phyloP scores from a whole-genome alignment of 495 filamentous ascomycete species.

The Pseudotulostoma volvatum region DNA sequence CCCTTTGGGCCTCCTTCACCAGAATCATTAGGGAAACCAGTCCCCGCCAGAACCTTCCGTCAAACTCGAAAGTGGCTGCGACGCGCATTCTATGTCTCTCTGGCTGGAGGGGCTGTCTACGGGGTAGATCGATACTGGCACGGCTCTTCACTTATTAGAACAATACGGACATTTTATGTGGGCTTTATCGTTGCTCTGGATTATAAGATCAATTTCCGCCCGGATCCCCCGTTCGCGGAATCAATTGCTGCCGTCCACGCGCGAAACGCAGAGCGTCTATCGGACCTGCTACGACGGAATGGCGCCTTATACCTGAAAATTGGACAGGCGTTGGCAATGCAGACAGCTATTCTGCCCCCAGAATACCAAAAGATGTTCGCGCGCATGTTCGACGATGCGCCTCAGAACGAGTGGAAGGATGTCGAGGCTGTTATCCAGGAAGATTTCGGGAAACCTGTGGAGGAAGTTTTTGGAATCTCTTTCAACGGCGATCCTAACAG shows the following conservation, averaged over 20 bases:
- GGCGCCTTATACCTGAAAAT: constrained; percentile 95
- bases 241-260: constrained; percentile 58
- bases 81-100: constrained; percentile 47
- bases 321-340: constrained; percentile 96
- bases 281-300: constrained; percentile 62
- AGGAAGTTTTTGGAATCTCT: constrained; percentile 80
- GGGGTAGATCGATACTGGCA: constrained; percentile 55
- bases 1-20: constrained; percentile 72
- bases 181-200: constrained; percentile 74
- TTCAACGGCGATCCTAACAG: constrained; percentile 48
- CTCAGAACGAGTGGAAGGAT: constrained; percentile 83
- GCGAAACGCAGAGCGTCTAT: constrained; percentile 68
- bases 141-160: constrained; percentile 61
- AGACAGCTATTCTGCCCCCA: constrained; percentile 78
- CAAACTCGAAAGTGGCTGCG: constrained; percentile 60
- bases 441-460: constrained; percentile 67
- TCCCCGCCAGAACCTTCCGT: constrained; percentile 43
- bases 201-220: constrained; percentile 92
- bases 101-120: constrained; percentile 42
- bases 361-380: constrained; percentile 93
- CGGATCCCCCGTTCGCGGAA: constrained; percentile 49
- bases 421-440: constrained; percentile 73
- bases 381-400: constrained; percentile 94
- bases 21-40: constrained; percentile 56
- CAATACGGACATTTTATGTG: constrained; percentile 59